Conservation (phyloP, 1,284 basidiomycete species). For the Anthracocystis panici-leucophaei region DNA sequence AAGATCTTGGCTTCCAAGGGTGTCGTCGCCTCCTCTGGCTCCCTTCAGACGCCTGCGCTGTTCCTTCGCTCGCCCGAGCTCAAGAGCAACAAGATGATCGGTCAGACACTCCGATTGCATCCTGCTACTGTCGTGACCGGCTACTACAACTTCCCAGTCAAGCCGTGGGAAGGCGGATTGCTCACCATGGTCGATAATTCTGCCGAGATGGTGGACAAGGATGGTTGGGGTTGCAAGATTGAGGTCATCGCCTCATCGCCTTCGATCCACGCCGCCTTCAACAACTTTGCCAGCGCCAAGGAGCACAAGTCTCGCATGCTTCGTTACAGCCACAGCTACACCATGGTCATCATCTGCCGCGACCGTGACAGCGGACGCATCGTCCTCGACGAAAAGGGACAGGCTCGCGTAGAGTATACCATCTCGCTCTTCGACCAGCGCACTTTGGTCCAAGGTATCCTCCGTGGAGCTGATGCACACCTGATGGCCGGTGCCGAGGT, state of each 20-base stretch:
- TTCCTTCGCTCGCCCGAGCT: conserved; percentile 71
- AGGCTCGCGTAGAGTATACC: conserved; percentile 70
- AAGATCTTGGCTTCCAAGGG: conserved; percentile 68
- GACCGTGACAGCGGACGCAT: conserved; percentile 69
- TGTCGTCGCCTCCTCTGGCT: conserved; percentile 71
- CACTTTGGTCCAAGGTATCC: conserved; percentile 69
- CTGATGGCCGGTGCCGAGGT: conserved; percentile 70
- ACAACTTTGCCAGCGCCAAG: conserved; percentile 66
- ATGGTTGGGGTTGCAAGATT: conserved; percentile 71
- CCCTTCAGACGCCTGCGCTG: conserved; percentile 71
- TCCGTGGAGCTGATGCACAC: conserved; percentile 70
- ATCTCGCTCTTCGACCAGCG: conserved; percentile 69
- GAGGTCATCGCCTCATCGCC: conserved; percentile 71
- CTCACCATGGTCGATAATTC: conserved; percentile 71
- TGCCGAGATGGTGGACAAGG: conserved; percentile 60
- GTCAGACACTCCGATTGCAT: conserved; percentile 72
- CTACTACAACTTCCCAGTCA: conserved; percentile 70
- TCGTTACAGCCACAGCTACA: conserved; percentile 66
- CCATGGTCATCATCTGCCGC: conserved; percentile 66
- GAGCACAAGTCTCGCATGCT: conserved; percentile 70
- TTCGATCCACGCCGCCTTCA: conserved; percentile 66
- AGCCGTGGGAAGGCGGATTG: conserved; percentile 72
- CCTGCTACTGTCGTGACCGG: conserved; percentile 71
- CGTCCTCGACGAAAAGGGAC: conserved; percentile 68
- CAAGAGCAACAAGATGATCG: conserved; percentile 71